These are phyloP conservation scores for Polyplosphaeria fusca DNA, from an alignment of 495 filamentous ascomycete species.

Conservation along the genomic window DNA sequence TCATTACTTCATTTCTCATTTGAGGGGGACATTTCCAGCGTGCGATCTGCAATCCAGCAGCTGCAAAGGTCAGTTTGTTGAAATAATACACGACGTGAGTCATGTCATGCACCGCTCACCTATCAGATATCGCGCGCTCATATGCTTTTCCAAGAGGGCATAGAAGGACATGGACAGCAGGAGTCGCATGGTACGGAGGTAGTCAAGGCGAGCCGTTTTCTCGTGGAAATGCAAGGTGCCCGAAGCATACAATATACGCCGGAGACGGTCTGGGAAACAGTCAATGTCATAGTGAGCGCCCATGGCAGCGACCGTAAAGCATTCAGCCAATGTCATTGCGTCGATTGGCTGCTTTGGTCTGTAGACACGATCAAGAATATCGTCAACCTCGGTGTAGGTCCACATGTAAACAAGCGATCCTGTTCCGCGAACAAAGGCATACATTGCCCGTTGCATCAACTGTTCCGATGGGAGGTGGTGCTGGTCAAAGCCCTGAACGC, in stretches of 20 bases:
- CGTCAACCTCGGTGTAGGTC: slow-evolving; percentile 25
- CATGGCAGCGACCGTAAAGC: slow-evolving; percentile 31
- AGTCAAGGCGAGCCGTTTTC: slow-evolving; percentile 21
- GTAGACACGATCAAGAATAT: slow-evolving; percentile 29
- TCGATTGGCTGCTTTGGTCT: slow-evolving; percentile 16
- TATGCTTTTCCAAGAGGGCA: slow-evolving; percentile 31
- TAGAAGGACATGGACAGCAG: slow-evolving; percentile 29
- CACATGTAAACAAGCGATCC: slow-evolving; percentile 31
- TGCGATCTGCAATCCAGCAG: slow-evolving; percentile 29
- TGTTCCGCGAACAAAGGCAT: slow-evolving; percentile 28
- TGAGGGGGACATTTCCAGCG: slow-evolving; percentile 23
- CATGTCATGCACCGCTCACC: no score
- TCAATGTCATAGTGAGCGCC: slow-evolving; percentile 29
- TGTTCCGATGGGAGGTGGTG: slow-evolving; percentile 21
- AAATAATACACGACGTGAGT: no score
- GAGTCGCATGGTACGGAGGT: slow-evolving; percentile 28
- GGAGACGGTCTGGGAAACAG: slow-evolving; percentile 18
- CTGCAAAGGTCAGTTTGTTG: no score
- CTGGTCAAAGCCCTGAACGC: slow-evolving; percentile 16
- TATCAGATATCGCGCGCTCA: slow-evolving; percentile 32
- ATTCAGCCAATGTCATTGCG: slow-evolving; percentile 28
- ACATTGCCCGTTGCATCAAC: slow-evolving; percentile 20
- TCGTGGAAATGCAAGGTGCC: slow-evolving; percentile 27
- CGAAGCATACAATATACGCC: slow-evolving; percentile 21
- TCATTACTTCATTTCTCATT: neutral